Evolutionary conservation across 495 filamentous ascomycete species (phyloP), one percentile per base, ranked within the genome.

Genomic region (Penicillium chermesinum): DNA sequence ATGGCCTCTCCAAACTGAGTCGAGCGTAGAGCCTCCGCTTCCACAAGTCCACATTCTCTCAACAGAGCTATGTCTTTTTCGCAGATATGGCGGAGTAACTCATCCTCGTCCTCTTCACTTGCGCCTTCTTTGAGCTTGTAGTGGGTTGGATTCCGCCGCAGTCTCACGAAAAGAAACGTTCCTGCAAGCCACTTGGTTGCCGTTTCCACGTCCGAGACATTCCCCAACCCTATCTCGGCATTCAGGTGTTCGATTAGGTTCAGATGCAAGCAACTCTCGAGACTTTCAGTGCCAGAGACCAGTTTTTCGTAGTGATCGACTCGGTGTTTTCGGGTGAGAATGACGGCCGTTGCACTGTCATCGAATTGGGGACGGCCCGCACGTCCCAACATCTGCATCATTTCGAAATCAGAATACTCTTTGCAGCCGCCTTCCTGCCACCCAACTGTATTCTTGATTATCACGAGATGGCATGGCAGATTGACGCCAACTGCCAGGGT

Each of bases 301-400:
- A 98, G 84, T 54, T 72, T 84, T 56, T 96, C 82, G 59, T 96
- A 97, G 27, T 82, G 78, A 16, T 70, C 44, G 4, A 81, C 82
- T 21, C 88, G 87, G 15, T 83, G 72, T 8, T 68, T 71, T 18
- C 81, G 78, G 0, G 93, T 96, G 66, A 98, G 79, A 42, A 98
- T 95, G 18, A 96, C 84, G 9, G 88, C 93, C 17, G 83, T 79
- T 15, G 88, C 91, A 53, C 72, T 89, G 39, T 86, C 75, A 50
- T 95, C 93, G 53, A 95, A 98, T 64, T 98, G 93, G 2, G 93
- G 93, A 2, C 93, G 76, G 0, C 93, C 93, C 30, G 93, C 91
- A 41, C 93, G 84, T 17, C 93, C 93, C 21, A 97, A 77, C 93
- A 98, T 98, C 61, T 98, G 93, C 88, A 95, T 96, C 50, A 98